Conservation (phyloP, 495 filamentous ascomycete genomes). For the Rusavskia elegans region DNA sequence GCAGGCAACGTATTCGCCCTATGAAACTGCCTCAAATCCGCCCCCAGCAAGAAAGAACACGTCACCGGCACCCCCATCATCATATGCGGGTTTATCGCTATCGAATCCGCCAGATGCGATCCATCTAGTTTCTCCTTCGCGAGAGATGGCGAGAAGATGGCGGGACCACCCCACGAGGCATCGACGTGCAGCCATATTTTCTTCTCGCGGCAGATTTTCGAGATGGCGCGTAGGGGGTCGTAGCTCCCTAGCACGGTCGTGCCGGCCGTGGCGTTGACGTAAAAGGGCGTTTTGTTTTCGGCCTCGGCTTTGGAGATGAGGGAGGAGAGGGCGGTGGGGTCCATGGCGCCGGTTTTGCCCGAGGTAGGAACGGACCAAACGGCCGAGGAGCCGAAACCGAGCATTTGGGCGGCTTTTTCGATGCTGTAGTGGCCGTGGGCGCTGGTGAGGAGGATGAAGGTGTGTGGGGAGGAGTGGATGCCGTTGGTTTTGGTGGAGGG, state of each 20-base stretch:
- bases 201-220: slow-evolving; percentile 51
- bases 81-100: slow-evolving; percentile 88
- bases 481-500: slow-evolving; percentile 60
- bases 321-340: slow-evolving; percentile 42
- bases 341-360: slow-evolving; percentile 57
- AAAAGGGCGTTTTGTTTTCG: slow-evolving; percentile 68
- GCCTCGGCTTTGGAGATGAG: slow-evolving; percentile 39
- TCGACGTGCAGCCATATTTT: slow-evolving; percentile 85
- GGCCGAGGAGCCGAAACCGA: slow-evolving; percentile 59
- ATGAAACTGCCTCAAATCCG: slow-evolving; percentile 61
- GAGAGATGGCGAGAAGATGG: slow-evolving; percentile 55
- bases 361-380: slow-evolving; percentile 57
- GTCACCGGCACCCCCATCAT: slow-evolving; percentile 87
- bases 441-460: slow-evolving; percentile 77
- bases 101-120: slow-evolving; percentile 54
- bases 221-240: slow-evolving; percentile 61
- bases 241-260: slow-evolving; percentile 88
- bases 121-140: slow-evolving; percentile 46
- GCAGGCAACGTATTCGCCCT: slow-evolving; percentile 73
- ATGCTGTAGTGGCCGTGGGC: slow-evolving; percentile 84
- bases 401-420: slow-evolving; percentile 82
- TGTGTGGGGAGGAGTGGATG: slow-evolving; percentile 30
- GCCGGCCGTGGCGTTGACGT: slow-evolving; percentile 88
- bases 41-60: slow-evolving; percentile 74
- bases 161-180: slow-evolving; percentile 77